Evolutionary conservation across 805 yeast species (phyloP).

Genomic region (Saturnispora quitensis): DNA sequence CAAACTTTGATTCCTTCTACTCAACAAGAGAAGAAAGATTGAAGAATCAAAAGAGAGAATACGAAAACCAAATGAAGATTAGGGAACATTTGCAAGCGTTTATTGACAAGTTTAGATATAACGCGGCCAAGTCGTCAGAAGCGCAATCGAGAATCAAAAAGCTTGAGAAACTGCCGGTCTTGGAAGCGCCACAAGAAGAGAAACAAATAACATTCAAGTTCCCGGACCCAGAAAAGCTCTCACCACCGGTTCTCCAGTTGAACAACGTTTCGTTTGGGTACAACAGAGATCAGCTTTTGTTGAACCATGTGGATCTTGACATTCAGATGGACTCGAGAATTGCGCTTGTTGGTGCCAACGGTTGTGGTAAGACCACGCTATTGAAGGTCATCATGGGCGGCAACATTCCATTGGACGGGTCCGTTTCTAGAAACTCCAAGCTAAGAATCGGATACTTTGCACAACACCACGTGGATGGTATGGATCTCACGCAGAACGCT

Average conservation of each 20-base stretch:
- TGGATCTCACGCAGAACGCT: constrained; percentile 80
- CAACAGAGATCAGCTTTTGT: constrained; percentile 49
- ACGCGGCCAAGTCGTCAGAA: constrained; percentile 95
- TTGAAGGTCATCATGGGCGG: constrained; percentile 78
- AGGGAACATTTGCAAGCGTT: constrained; percentile 89
- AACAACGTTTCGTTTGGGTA: constrained; percentile 86
- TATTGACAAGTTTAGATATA: constrained; percentile 93
- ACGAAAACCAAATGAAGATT: constrained; percentile 94
- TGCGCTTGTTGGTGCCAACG: constrained; percentile 97
- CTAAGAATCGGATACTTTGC: constrained; percentile 94
- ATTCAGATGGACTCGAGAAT: constrained; percentile 91
- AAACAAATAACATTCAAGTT: constrained; percentile 75
- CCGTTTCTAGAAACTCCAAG: constrained; percentile 71
- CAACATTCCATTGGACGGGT: constrained; percentile 66
- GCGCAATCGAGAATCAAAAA: constrained; percentile 98
- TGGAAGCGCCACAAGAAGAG: constrained; percentile 94
- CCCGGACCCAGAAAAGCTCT: constrained; percentile 88
- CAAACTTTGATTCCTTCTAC: constrained; percentile 88
- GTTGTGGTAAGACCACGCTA: constrained; percentile 97
- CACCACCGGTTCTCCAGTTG: constrained; percentile 90
- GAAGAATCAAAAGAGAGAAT: constrained; percentile 88
- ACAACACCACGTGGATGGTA: constrained; percentile 96
- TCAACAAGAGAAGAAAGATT: constrained; percentile 91
- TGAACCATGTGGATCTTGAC: constrained; percentile 75
- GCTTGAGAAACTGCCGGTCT: constrained; percentile 83